Evolutionary conservation across 2,329 filamentous ascomycete genomes (phyloP), one percentile per base, ranked within the genome.

Genomic region (Rosellinia necatrix): DNA sequence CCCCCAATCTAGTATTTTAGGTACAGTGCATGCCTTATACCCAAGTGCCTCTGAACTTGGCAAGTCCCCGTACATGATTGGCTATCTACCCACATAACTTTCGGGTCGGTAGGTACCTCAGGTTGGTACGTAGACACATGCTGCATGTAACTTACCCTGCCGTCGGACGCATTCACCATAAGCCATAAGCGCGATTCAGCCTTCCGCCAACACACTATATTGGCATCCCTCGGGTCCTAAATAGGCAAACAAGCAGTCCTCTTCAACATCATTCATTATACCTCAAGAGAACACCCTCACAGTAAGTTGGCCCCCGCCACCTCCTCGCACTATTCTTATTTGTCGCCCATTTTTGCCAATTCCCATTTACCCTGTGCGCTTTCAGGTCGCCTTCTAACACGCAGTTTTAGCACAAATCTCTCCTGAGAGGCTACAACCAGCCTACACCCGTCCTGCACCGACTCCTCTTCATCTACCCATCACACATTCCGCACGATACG

Each of bases 101-200:
- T n/a, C n/a, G n/a, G n/a, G n/a, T n/a, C n/a, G n/a, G n/a, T n/a
- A n/a, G n/a, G n/a, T n/a, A n/a, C n/a, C n/a, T n/a, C n/a, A n/a
- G n/a, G n/a, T n/a, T n/a, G n/a, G n/a, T n/a, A n/a, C n/a, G n/a
- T n/a, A n/a, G n/a, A n/a, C n/a, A n/a, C n/a, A n/a, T n/a, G n/a
- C n/a, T n/a, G n/a, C n/a, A n/a, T n/a, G n/a, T n/a, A n/a, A 13
- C 38, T 24, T 25, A 22, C 38, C 38, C 21, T 41, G 22, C 38
- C 38, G n/a, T 40, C 32, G 40, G n/a, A 25, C 40, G 40, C 48
- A 12, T 42, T 22, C 27, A 22, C 21, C 27, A 50, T 22, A 53
- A 53, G 34, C 21, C 38, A 42, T 25, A 25, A 35, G 49, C 52
- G 49, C 52, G 49, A 59, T 53, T 59, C 59, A 61, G 59, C 59